These are phyloP conservation scores for Filosporella fistucella DNA, from an alignment of 495 filamentous ascomycete genomes.

Conservation along the genomic window DNA sequence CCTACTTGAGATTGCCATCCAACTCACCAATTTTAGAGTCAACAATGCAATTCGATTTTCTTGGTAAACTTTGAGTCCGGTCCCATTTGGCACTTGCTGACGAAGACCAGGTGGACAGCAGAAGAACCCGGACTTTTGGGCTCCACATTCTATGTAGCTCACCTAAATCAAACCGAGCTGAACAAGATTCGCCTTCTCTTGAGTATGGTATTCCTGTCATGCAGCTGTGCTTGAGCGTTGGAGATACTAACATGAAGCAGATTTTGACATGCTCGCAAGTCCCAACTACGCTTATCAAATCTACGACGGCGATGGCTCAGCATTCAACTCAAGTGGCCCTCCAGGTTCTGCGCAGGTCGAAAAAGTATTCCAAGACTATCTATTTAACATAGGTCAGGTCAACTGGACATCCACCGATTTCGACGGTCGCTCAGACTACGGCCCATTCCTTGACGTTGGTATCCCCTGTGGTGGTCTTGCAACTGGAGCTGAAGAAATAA, in stretches of 20 bases:
- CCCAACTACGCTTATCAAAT: slow-evolving; percentile 66
- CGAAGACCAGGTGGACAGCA: too few species aligned
- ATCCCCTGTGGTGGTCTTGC: slow-evolving; percentile 63
- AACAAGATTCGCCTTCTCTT: slow-evolving; percentile 61
- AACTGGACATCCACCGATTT: slow-evolving; percentile 49
- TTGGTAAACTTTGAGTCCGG: too few species aligned
- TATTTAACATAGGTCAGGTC: slow-evolving; percentile 9
- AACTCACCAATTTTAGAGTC: slow-evolving; percentile 50
- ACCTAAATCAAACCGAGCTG: slow-evolving; percentile 40
- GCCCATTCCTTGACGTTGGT: slow-evolving; percentile 59
- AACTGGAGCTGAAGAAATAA: slow-evolving; percentile 64
- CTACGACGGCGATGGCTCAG: slow-evolving; percentile 66
- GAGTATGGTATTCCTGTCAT: too few species aligned
- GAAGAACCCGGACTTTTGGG: slow-evolving; percentile 63
- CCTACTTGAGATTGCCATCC: slow-evolving; percentile 58
- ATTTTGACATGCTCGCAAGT: slow-evolving; percentile 76
- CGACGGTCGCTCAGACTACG: slow-evolving; percentile 64
- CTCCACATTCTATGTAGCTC: slow-evolving; percentile 52
- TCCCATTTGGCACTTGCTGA: too few species aligned
- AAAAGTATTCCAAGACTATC: slow-evolving; percentile 7
- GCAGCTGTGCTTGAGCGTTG: too few species aligned
- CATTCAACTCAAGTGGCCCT: slow-evolving; percentile 59
- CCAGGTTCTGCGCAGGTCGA: slow-evolving; percentile 60
- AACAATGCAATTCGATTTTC: slow-evolving; percentile 66
- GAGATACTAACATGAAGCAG: too few species aligned